Evolutionary conservation across 148 eudicot genomes (phyloP), one percentile per base, ranked within the genome.

Genomic region (Camellia sinensis): DNA sequence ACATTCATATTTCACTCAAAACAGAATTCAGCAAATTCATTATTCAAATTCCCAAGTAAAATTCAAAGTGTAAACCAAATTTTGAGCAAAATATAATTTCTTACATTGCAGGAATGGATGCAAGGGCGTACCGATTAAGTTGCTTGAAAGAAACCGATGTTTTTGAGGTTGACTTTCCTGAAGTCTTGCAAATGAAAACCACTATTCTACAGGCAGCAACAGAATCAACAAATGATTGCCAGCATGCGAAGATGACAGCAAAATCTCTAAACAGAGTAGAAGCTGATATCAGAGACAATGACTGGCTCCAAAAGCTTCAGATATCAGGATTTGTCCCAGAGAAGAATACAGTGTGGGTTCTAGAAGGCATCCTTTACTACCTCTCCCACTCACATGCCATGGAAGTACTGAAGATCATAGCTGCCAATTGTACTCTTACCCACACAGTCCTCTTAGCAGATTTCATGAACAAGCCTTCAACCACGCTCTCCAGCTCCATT

Each of bases 331-430:
- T 91, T 71, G 78, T 71, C 61, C 91, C 91, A 14, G 85, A 91
- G 74, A 92, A 84, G 83, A 89, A 87, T 40, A 92, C 97, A 7
- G 88, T 93, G 8, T 95, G 97, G 99, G 88, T 95, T 80, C 87
- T 95, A n/a, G 99, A 93, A 82, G 99, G 97, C 29, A 88, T 95
- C 81, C 86, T 93, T 22, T 95, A 95, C 83, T 95, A 95, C 76
- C 87, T 95, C 53, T 83, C 91, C 17, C 86, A 89, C 63, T 76
- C 89, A 19, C 82, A 90, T 62, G 97, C 97, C 77, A 86, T 92
- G 81, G 80, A 86, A 68, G 86, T 93, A 59, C 86, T 95, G 68
- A 89, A 93, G 80, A 89, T 83, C 17, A 95, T 95, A 83, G 92
- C 99, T 52, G 84, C 91, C 18, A 84, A 83, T 52, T 88, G 93